phyloP scores from a whole-genome alignment of 192 early-diverging fungal species.

The Backusella westeae region DNA sequence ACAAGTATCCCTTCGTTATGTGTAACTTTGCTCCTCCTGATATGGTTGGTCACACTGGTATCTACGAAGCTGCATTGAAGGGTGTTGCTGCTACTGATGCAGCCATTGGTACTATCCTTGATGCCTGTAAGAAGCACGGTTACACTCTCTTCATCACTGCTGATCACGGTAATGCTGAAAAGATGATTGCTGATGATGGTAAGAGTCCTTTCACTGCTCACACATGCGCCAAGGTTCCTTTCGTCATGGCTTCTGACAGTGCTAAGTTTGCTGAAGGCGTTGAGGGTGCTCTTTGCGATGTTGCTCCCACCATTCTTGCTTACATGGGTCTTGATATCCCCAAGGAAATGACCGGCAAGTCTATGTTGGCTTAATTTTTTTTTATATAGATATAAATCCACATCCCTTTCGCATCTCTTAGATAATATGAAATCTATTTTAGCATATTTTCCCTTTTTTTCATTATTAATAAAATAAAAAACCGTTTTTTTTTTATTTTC shows the following conservation, averaged over 20 bases:
- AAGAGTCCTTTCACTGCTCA: conserved; percentile 95
- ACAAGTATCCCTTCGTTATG: conserved; percentile 93
- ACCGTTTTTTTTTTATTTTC: not conserved
- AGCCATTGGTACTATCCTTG: conserved; percentile 90
- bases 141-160: conserved; percentile 95
- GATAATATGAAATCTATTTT: conserved; percentile 3
- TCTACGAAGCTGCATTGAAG: conserved; percentile 88
- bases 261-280: conserved; percentile 51
- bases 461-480: not conserved
- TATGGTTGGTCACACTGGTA: conserved; percentile 97
- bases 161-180: conserved; percentile 99
- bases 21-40: conserved; percentile 99
- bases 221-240: conserved; percentile 88
- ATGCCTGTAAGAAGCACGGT: conserved; percentile 85
- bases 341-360: conserved; percentile 92
- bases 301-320: conserved; percentile 92
- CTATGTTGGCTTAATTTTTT: conserved; percentile 44
- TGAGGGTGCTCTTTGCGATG: conserved; percentile 87
- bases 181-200: conserved; percentile 89
- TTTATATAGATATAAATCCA: conserved; percentile 3
- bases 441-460: conserved; percentile 7
- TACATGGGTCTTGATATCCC: conserved; percentile 92
- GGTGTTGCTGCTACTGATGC: conserved; percentile 91
- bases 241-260: conserved; percentile 75
- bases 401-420: conserved; percentile 1